Percentiles rank a stretch among this genome's conserved stretches.
Conservation (phyloP, 495 filamentous ascomycete genomes). For the Aspergillus steynii region DNA sequence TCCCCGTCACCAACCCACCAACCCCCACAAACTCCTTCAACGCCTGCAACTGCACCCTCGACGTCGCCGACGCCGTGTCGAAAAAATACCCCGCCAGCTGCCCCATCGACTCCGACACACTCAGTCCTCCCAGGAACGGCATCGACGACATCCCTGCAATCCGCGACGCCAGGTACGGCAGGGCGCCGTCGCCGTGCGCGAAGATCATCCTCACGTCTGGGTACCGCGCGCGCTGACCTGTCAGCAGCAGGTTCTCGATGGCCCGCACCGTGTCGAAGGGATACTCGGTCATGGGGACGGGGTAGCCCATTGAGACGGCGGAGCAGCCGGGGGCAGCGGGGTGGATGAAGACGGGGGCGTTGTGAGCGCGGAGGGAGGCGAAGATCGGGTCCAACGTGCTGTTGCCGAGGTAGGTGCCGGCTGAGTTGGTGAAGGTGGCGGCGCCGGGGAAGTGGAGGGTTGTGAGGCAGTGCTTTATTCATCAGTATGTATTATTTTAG, state of each 20-base stretch:
- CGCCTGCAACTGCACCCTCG: slow-evolving; percentile 19
- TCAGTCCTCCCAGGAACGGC: slow-evolving; percentile 8
- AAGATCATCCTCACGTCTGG: slow-evolving; percentile 50
- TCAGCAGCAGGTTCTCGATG: slow-evolving; percentile 50
- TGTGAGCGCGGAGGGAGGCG: slow-evolving; percentile 25
- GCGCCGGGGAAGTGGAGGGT: slow-evolving; percentile 45
- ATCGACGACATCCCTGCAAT: slow-evolving; percentile 23
- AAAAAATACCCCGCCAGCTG: slow-evolving; percentile 25
- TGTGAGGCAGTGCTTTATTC: slow-evolving; percentile 18
- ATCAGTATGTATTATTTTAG: not conserved
- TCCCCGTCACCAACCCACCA: slow-evolving; percentile 18
- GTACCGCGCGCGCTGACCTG: slow-evolving; percentile 42
- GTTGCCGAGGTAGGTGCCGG: slow-evolving; percentile 53
- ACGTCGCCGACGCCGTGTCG: slow-evolving; percentile 20
- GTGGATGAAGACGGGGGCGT: slow-evolving; percentile 52
- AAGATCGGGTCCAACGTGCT: slow-evolving; percentile 43
- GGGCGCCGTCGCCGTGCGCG: slow-evolving; percentile 48
- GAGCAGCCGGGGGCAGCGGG: slow-evolving; percentile 42
- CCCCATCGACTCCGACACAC: slow-evolving; percentile 9
- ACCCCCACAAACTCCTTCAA: slow-evolving; percentile 21
- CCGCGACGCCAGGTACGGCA: slow-evolving; percentile 43
- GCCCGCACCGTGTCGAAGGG: slow-evolving; percentile 54
- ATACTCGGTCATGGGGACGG: slow-evolving; percentile 56
- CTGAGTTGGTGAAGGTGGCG: slow-evolving; percentile 44
- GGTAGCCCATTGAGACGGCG: slow-evolving; percentile 32